phyloP scores from a whole-genome alignment of 352 stramenopile species.

The Thalassiosira ordinaria region DNA sequence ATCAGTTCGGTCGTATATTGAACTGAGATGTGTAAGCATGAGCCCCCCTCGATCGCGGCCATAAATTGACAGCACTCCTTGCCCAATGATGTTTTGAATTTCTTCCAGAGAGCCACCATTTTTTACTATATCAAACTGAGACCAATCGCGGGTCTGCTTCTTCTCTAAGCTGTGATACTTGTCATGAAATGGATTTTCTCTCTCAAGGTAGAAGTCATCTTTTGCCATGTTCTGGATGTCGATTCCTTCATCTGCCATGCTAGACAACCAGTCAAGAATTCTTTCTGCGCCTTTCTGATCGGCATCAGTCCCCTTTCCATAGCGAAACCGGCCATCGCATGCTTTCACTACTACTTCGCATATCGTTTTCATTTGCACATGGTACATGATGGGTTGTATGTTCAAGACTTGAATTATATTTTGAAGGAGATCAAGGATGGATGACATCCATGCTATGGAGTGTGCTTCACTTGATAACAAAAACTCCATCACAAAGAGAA shows the following conservation, averaged over 20 bases:
- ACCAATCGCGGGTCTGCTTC: constrained; percentile 17
- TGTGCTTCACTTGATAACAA: neutral
- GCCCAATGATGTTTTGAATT: constrained; percentile 5
- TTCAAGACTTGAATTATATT: neutral
- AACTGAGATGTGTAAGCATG: constrained; percentile 31
- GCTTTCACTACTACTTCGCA: neutral
- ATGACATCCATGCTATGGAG: neutral
- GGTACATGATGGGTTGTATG: neutral
- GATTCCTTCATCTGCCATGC: no score
- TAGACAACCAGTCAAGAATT: no score
- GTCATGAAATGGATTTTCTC: neutral
- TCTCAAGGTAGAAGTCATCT: neutral
- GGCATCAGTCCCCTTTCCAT: neutral
- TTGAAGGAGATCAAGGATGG: constrained; percentile 10
- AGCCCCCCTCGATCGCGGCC: constrained; percentile 13
- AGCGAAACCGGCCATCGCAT: no score
- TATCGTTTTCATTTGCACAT: constrained; percentile 1
- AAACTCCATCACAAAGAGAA: constrained; percentile 7
- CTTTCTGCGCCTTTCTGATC: neutral
- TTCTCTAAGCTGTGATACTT: constrained; percentile 11
- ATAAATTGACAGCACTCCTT: constrained; percentile 6
- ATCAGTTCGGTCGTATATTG: constrained; percentile 31
- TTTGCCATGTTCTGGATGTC: no score
- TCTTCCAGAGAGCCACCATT: constrained; percentile 6
- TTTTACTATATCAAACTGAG: constrained; percentile 38